Percentiles rank a stretch among this genome's conserved stretches.
phyloP scores from a whole-genome alignment of 768 basidiomycete genomes.

The Rhizopogon vinicolor region DNA sequence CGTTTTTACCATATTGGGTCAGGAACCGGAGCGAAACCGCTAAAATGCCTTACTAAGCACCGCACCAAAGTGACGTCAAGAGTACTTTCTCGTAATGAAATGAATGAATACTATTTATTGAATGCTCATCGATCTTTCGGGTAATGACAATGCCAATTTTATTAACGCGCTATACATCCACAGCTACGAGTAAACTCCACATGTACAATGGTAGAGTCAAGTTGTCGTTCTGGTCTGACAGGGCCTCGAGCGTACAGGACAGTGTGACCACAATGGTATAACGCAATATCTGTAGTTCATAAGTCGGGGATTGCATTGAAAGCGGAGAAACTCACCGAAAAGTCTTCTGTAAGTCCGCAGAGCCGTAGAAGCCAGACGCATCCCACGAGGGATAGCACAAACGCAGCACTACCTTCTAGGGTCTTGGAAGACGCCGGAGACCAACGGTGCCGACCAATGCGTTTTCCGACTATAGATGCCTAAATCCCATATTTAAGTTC shows the following conservation, averaged over 20 bases:
- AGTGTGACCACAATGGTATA: slow-evolving; percentile 63
- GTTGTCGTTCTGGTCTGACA: slow-evolving; percentile 97
- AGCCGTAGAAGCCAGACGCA: slow-evolving; percentile 71
- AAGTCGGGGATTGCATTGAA: slow-evolving; percentile 6
- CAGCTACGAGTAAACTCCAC: slow-evolving; percentile 82
- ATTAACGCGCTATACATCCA: slow-evolving; percentile 27
- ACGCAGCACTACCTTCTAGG: slow-evolving; percentile 85
- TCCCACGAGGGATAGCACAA: slow-evolving; percentile 62
- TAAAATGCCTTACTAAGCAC: too few relatives aligned
- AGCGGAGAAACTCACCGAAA: slow-evolving; percentile 59
- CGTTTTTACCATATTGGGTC: too few relatives aligned
- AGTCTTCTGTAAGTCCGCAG: slow-evolving; percentile 62
- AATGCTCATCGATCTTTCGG: too few relatives aligned
- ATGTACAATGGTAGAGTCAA: slow-evolving; percentile 93
- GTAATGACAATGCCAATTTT: too few relatives aligned
- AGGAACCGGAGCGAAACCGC: too few relatives aligned
- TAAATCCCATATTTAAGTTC: slow-evolving; percentile 23
- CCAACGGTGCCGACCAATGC: slow-evolving; percentile 80
- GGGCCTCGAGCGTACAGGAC: slow-evolving; percentile 78
- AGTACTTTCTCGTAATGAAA: too few relatives aligned
- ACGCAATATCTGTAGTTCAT: slow-evolving; percentile 49
- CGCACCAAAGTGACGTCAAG: too few relatives aligned
- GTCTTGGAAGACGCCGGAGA: slow-evolving; percentile 83
- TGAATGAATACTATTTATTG: too few relatives aligned
- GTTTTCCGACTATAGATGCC: slow-evolving; percentile 92